These are phyloP conservation scores for Akanthomyces muscarius DNA, from an alignment of 2,329 filamentous ascomycete genomes.

Conservation along the genomic window DNA sequence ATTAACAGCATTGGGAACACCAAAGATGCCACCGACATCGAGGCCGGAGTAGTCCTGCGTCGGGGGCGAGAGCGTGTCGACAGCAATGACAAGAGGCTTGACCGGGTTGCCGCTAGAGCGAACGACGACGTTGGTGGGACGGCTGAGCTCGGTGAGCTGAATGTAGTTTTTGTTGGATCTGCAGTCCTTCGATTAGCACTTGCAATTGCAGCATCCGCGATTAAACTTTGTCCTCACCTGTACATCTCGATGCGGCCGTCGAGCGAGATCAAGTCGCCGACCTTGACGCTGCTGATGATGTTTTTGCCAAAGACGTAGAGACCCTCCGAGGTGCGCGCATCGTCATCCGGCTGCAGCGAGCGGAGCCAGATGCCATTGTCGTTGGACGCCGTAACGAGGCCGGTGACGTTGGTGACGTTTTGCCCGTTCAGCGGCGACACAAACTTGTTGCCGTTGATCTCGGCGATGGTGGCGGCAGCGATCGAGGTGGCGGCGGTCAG, in stretches of 20 bases:
- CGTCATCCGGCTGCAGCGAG: conserved; percentile 53
- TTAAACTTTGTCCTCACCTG: conserved; percentile 34
- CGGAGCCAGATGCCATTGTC: conserved; percentile 61
- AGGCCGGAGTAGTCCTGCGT: conserved; percentile 58
- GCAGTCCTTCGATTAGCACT: background rate
- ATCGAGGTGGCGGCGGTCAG: conserved; percentile 27
- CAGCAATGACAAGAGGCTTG: conserved; percentile 57
- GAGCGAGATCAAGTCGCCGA: conserved; percentile 61
- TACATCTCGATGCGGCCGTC: conserved; percentile 57
- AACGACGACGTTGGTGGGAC: conserved; percentile 49
- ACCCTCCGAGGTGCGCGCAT: conserved; percentile 57
- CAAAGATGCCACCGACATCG: conserved; percentile 63
- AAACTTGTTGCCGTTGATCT: conserved; percentile 64
- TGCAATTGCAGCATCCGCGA: background rate
- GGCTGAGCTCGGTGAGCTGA: conserved; percentile 60
- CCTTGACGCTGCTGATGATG: conserved; percentile 47
- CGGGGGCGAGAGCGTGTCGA: conserved; percentile 53
- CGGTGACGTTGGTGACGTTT: conserved; percentile 55
- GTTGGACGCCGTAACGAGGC: conserved; percentile 61
- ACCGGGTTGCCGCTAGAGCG: conserved; percentile 52
- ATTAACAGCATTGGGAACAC: conserved; percentile 57
- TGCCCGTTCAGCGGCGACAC: conserved; percentile 57
- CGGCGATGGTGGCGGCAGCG: conserved; percentile 47
- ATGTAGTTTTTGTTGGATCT: conserved; percentile 54
- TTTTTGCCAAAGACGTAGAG: conserved; percentile 59